Conservation (phyloP, 441 rosid species). For the Gossypium laxum region DNA sequence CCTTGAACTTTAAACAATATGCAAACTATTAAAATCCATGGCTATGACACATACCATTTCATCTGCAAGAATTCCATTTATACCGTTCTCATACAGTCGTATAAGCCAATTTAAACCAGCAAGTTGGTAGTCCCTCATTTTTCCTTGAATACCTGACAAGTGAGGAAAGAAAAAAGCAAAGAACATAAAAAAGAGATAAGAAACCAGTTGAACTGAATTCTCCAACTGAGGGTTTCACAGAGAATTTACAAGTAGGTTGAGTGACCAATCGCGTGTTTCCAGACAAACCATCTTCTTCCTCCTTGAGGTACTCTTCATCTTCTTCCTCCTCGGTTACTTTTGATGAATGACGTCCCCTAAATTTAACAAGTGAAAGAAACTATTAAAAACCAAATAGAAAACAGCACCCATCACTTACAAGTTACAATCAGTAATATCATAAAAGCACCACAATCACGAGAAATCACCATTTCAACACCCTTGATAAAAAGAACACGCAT, state of each 20-base stretch:
- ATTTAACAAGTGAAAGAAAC: slow-evolving; percentile 1
- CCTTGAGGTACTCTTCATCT: slow-evolving; percentile 90
- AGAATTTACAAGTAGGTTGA: slow-evolving; percentile 79
- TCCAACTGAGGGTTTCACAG: not conserved
- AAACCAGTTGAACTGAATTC: not conserved
- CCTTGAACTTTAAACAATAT: not conserved
- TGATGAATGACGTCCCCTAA: slow-evolving; percentile 92
- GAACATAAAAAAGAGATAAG: not conserved
- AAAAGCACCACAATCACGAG: not conserved
- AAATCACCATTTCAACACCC: not conserved
- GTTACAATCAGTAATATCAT: not conserved
- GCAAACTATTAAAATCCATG: not conserved
- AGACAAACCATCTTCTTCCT: slow-evolving; percentile 74
- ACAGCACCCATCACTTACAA: not conserved
- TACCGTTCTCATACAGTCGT: slow-evolving; percentile 92
- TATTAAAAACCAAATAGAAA: not conserved
- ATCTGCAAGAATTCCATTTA: slow-evolving; percentile 96
- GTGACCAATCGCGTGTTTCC: slow-evolving; percentile 81
- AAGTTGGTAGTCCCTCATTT: slow-evolving; percentile 95
- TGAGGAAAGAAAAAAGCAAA: not conserved
- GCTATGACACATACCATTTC: slow-evolving; percentile 64
- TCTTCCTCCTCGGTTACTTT: slow-evolving; percentile 92
- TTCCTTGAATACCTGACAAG: slow-evolving; percentile 81
- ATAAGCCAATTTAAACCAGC: slow-evolving; percentile 98
- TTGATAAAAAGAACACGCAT: not conserved